Conservation (phyloP, 306 rosid genomes). For the Sechiopsis laciniata region DNA sequence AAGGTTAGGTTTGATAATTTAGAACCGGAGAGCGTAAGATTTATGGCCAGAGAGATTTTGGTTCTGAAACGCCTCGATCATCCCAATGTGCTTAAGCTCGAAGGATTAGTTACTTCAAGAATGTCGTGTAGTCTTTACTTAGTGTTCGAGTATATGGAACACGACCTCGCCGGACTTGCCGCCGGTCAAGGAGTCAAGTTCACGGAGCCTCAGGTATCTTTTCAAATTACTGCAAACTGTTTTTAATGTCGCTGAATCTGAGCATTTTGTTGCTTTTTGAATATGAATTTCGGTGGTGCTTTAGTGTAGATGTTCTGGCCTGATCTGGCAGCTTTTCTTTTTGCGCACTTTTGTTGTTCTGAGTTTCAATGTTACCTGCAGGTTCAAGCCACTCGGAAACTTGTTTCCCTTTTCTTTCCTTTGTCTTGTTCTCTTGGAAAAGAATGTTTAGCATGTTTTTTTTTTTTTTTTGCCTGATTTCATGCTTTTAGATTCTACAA, state of each 20-base stretch:
- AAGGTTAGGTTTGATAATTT: conserved; percentile 89
- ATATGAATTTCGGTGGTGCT: neutral
- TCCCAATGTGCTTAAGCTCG: conserved; percentile 91
- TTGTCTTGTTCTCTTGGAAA: neutral
- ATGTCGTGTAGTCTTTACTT: conserved; percentile 96
- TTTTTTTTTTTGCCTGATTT: neutral
- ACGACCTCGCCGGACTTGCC: conserved; percentile 92
- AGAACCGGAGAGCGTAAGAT: conserved; percentile 96
- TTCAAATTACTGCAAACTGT: too few species aligned
- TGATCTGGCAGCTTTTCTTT: too few species aligned
- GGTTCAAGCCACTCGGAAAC: neutral
- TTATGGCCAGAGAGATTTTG: conserved; percentile 97
- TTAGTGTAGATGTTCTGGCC: neutral
- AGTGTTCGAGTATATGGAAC: conserved; percentile 95
- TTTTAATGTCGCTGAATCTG: too few species aligned
- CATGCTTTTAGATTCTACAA: neutral
- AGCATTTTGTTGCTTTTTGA: neutral
- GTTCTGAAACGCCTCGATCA: conserved; percentile 85
- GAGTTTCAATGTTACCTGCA: neutral
- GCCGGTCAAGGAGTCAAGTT: conserved; percentile 74
- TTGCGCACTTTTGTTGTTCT: neutral
- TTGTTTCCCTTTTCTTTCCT: neutral
- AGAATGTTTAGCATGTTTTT: neutral
- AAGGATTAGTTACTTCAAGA: conserved; percentile 93
- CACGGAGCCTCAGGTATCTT: conserved; percentile 78